Conservation (phyloP, 2,329 filamentous ascomycete genomes). For the Penicillium frequentans region DNA sequence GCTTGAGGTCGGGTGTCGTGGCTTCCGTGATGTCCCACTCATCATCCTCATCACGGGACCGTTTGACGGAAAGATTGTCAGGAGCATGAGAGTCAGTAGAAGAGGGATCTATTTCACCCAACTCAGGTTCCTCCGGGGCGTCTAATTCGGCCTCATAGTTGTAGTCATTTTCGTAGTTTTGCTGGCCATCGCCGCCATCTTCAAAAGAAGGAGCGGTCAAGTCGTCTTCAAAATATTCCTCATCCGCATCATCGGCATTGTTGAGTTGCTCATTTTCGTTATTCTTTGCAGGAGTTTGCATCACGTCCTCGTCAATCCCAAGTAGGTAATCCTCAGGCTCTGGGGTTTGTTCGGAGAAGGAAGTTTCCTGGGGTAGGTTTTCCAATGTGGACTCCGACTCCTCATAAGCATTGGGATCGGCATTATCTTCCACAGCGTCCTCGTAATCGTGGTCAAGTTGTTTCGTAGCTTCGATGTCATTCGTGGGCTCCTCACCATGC, state of each 20-base stretch:
- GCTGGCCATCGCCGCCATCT: constrained; percentile 25
- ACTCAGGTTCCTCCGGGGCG: constrained; percentile 22
- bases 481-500: not conserved
- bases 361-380: constrained; percentile 5
- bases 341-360: constrained; percentile 16
- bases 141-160: constrained; percentile 38
- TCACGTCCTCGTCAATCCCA: constrained; percentile 33
- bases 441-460: not conserved
- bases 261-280: constrained; percentile 6
- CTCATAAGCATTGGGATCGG: constrained; percentile 11
- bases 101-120: constrained; percentile 20
- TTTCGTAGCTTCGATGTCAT: not conserved
- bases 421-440: constrained; percentile 8
- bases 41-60: constrained; percentile 37
- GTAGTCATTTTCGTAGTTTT: constrained; percentile 37
- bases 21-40: constrained; percentile 29
- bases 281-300: constrained; percentile 26
- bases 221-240: constrained; percentile 22
- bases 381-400: constrained; percentile 23
- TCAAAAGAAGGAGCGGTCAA: constrained; percentile 6
- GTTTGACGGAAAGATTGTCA: constrained; percentile 31
- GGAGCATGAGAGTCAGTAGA: constrained; percentile 18
- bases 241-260: constrained; percentile 10
- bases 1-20: constrained; percentile 50
- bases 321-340: constrained; percentile 31